These are phyloP conservation scores for Eustoma russellianum DNA, from an alignment of 257 asterid species.

Conservation along the genomic window DNA sequence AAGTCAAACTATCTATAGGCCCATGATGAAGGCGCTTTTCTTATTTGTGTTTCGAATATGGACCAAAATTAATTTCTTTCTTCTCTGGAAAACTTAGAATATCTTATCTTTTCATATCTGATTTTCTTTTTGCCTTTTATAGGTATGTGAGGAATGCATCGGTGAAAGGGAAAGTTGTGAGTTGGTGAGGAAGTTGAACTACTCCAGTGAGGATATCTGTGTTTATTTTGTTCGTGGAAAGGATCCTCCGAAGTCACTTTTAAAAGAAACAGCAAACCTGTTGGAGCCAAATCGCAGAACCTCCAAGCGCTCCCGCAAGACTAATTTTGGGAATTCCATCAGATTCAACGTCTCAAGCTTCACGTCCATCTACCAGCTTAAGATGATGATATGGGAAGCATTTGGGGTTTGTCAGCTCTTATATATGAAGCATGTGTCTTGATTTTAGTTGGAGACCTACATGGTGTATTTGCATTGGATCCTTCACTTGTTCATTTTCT, in stretches of 20 bases:
- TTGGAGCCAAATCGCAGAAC: slow-evolving; percentile 74
- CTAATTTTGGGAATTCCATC: slow-evolving; percentile 70
- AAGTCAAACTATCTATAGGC: no score
- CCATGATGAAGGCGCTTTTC: no score
- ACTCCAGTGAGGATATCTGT: slow-evolving; percentile 76
- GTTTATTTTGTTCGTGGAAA: slow-evolving; percentile 77
- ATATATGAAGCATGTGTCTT: background rate
- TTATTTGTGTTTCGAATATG: no score
- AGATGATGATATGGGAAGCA: slow-evolving; percentile 99
- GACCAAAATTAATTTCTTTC: no score
- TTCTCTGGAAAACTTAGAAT: no score
- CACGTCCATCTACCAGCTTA: slow-evolving; percentile 86
- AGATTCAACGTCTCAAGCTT: slow-evolving; percentile 77
- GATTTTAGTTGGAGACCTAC: background rate
- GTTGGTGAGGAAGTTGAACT: slow-evolving; percentile 75
- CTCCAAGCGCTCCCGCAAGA: slow-evolving; percentile 87
- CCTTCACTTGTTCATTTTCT: background rate
- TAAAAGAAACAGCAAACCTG: slow-evolving; percentile 67
- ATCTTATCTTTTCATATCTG: no score
- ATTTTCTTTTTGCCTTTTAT: slow-evolving; percentile 8
- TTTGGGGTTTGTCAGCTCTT: slow-evolving; percentile 63
- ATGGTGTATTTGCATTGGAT: background rate
- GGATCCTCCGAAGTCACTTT: slow-evolving; percentile 90
- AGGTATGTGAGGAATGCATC: slow-evolving; percentile 96
- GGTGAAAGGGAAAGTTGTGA: slow-evolving; percentile 90